phyloP scores from a whole-genome alignment of 225 moss, liverwort and hornwort species.

The Marchantia polymorpha region DNA sequence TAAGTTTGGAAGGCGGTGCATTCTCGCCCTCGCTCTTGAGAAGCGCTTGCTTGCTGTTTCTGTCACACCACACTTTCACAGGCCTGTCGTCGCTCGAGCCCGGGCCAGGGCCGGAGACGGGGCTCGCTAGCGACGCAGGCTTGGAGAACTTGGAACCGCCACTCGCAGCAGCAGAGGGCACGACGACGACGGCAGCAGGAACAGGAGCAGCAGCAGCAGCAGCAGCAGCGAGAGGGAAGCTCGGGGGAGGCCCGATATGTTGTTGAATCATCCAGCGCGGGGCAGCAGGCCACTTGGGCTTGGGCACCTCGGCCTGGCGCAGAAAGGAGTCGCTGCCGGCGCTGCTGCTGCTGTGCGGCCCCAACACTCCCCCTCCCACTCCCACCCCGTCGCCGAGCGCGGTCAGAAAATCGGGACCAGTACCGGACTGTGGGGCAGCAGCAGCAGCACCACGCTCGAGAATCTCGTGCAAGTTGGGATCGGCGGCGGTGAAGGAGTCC shows the following conservation, averaged over 20 bases:
- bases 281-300: conserved; percentile 8
- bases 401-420: conserved; percentile 27
- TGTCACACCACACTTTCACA: conserved; percentile 22
- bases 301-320: conserved; percentile 9
- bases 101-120: too few relatives aligned
- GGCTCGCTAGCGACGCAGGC: background rate
- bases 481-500: conserved; percentile 23
- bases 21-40: conserved; percentile 10
- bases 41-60: conserved; percentile 10
- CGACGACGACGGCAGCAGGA: background rate
- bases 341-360: background rate
- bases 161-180: background rate
- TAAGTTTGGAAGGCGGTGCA: background rate
- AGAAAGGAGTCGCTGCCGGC: conserved; percentile 10
- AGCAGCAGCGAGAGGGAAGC: conserved; percentile 25
- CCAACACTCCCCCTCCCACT: background rate
- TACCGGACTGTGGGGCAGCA: conserved; percentile 9
- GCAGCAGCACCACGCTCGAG: conserved; percentile 14
- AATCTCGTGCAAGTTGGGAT: conserved; percentile 27
- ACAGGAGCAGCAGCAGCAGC: conserved; percentile 13
- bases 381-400: conserved; percentile 20
- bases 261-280: conserved; percentile 35
- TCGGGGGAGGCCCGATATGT: background rate
- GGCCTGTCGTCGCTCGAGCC: background rate
- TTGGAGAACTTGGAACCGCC: background rate